Base-by-base conservation (phyloP, 148 eudicot genomes). In the Vaccinium corymbosum region DNA sequence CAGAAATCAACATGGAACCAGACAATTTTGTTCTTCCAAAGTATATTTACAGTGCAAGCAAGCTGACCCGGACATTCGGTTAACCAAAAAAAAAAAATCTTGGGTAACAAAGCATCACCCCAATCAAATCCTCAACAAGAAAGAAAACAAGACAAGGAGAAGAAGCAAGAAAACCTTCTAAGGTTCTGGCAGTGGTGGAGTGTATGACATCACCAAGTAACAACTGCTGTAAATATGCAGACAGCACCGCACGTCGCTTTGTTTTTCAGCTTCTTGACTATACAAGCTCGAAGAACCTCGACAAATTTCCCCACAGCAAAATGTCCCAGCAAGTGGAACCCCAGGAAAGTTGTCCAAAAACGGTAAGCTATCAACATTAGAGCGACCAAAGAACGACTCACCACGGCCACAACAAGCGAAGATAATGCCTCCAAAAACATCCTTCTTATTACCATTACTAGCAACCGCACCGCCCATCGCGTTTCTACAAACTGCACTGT, bases 351-450 rank as follows among this genome's bases (percentile, higher is more conserved):
- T 94, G 66, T 92, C 92, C 88, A 90, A 55, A 48, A 97, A 86
- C 0, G 98, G 98, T 56, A 90, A 71, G 90, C 94, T 94, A 81
- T 94, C 98, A 27, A 92, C 85, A 81, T 90, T 89, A n/a, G 81
- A 76, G 22, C 56, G 52, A 15, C 85, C 92, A 46, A 97, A 97
- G 83, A 95, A 95, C 0, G 83, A 16, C 15, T 89, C 87, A 32
- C 93, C 99, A 0, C 99, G 95, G 16, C 98, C 98, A 91, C 93
- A 91, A 78, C 96, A 97, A 79, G 95, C 17, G 71, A 97, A 97
- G 51, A 97, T 86, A 49, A 97, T 87, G 20, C 95, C 93, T 76
- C 99, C 99, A 70, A 95, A 89, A 29, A 90, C 89, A 82, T 88
- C 84, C 81, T 87, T 87, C 66, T 83, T 89, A 38, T 71, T 73